phyloP scores from a whole-genome alignment of 257 asterid species.

The Nicotiana otophora region DNA sequence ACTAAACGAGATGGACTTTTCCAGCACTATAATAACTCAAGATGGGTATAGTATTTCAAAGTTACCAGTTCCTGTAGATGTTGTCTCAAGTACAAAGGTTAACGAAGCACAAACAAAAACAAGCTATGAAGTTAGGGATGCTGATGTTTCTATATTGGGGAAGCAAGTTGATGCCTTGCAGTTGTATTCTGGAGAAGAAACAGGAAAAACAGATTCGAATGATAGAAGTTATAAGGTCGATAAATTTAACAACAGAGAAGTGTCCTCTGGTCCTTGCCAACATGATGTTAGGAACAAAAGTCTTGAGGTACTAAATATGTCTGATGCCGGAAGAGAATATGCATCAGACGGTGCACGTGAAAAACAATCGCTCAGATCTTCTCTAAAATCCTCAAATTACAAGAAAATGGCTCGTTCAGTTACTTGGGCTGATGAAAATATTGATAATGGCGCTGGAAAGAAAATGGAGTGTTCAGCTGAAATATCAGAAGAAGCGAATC shows the following conservation, averaged over 20 bases:
- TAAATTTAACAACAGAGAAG: slow-evolving; percentile 27
- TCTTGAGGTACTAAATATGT: slow-evolving; percentile 18
- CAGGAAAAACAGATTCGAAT: slow-evolving; percentile 15
- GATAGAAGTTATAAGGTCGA: slow-evolving; percentile 14
- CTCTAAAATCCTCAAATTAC: slow-evolving; percentile 57
- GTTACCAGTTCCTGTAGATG: slow-evolving; percentile 19
- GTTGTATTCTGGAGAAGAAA: slow-evolving; percentile 26
- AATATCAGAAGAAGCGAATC: slow-evolving; percentile 28
- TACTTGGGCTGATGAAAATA: slow-evolving; percentile 81
- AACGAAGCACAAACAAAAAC: slow-evolving; percentile 30
- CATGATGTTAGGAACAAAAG: slow-evolving; percentile 9
- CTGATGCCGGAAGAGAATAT: slow-evolving; percentile 20
- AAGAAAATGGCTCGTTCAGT: slow-evolving; percentile 49
- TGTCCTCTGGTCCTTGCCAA: slow-evolving; percentile 25
- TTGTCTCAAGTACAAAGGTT: slow-evolving; percentile 22
- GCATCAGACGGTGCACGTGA: slow-evolving; percentile 18
- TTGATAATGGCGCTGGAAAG: slow-evolving; percentile 18
- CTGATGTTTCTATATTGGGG: slow-evolving; percentile 17
- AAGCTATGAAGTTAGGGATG: slow-evolving; percentile 16
- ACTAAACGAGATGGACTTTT: slow-evolving; percentile 46
- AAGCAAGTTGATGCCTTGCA: slow-evolving; percentile 30
- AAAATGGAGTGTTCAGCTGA: slow-evolving; percentile 5
- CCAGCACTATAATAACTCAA: slow-evolving; percentile 52
- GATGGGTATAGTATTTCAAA: slow-evolving; percentile 69
- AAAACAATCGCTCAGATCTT: slow-evolving; percentile 39